Conservation (phyloP, 257 asterid genomes). For the Craterostigma plantagineum region DNA sequence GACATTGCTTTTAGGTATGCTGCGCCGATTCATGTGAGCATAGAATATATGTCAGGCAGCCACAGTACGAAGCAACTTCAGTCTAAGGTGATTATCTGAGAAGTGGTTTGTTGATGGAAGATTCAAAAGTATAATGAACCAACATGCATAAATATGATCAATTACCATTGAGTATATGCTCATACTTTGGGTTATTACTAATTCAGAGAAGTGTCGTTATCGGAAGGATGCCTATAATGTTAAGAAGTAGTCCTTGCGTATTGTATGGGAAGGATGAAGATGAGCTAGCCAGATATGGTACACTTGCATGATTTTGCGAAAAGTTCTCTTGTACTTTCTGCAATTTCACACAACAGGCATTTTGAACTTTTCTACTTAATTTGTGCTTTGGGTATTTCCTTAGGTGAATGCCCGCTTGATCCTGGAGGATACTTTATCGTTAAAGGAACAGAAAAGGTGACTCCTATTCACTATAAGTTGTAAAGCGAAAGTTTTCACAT, state of each 20-base stretch:
- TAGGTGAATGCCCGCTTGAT: conserved; percentile 97
- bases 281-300: conserved; percentile 70
- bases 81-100: conserved; percentile 17
- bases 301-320: conserved; percentile 8
- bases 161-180: background rate
- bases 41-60: conserved; percentile 32
- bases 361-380: conserved; percentile 1
- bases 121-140: conserved; percentile 4
- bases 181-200: conserved; percentile 7
- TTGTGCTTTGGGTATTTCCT: conserved; percentile 9
- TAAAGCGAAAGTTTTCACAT: too few relatives aligned
- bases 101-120: conserved; percentile 6
- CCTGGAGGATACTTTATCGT: conserved; percentile 92
- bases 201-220: conserved; percentile 34
- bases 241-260: conserved; percentile 55
- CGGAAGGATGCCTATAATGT: conserved; percentile 92
- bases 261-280: conserved; percentile 78
- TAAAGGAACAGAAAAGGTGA: conserved; percentile 89
- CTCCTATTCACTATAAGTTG: background rate
- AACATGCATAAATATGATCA: conserved; percentile 6
- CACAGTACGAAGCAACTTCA: conserved; percentile 7
- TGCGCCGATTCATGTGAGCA: conserved; percentile 56
- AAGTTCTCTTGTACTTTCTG: conserved; percentile 6
- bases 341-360: background rate
- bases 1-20: conserved; percentile 42